Base-by-base conservation (phyloP, 1,284 basidiomycete species). In the Cryptococcus jaspeensis region DNA sequence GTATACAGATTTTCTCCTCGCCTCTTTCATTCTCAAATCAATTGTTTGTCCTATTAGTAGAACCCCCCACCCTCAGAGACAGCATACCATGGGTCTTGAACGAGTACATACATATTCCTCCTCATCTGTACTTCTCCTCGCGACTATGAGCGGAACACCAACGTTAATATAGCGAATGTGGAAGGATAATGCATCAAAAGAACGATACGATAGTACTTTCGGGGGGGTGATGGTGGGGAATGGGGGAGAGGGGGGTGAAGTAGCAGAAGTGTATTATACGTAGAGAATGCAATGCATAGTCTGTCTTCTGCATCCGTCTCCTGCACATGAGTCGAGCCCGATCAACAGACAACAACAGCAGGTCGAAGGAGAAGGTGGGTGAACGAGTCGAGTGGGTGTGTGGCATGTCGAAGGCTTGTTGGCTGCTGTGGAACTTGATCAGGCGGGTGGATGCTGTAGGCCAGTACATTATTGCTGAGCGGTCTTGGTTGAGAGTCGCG, bases 41-140 rank as follows among this genome's bases (percentile, higher is more conserved):
- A 47, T 41, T 54, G 53, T 54, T 54, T 54, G 53, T 54, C 45
- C 45, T 42, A 54, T 40, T 54, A 54, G 53, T 48, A 54, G 45
- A 54, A 47, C 44, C 53, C 23, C 22, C 22, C 25, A 38, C 48
- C 20, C 36, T n/a, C 18, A 48, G 40, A 37, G 38, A 23, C 37
- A 39, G 38, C 22, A 40, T 41, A 40, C 44, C 51, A 43, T 52
- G 40, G 32, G 32, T 44, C 51, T 42, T 43, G 18, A 44, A 35
- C 39, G 20, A 52, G 51, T 42, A 52, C 40, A 44, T 52, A 52
- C 39, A 37, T 37, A 32, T 52, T 45, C 23, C 51, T 23, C 35
- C 35, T 45, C 51, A 52, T 52, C 42, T 52, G 51, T 52, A 52
- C 49, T 20, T 44, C 39, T 41, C 35, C 32, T 32, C 22, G 41